A percentile compares a stretch with the other conserved stretches of the same genome.
Conservation (phyloP, 805 yeast genomes). For the Millerozyma miso region DNA sequence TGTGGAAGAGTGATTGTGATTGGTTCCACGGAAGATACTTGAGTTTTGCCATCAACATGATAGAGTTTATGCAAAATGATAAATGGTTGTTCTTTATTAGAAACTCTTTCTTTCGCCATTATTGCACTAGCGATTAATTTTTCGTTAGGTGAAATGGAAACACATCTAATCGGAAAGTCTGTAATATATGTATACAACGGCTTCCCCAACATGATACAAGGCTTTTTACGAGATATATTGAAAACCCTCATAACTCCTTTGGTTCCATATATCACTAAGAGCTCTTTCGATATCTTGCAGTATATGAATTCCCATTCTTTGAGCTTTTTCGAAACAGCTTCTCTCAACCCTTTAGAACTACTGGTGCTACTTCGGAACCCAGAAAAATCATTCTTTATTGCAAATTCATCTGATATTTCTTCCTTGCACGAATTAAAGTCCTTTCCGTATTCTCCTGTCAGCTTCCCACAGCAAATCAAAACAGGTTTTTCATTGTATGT, state of each 20-base stretch:
- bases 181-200: slow-evolving; percentile 67
- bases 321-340: slow-evolving; percentile 22
- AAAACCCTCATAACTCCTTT: slow-evolving; percentile 66
- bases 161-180: slow-evolving; percentile 73
- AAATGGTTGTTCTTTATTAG: slow-evolving; percentile 72
- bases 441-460: slow-evolving; percentile 64
- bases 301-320: slow-evolving; percentile 56
- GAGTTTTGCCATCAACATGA: slow-evolving; percentile 3
- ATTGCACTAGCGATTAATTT: slow-evolving; percentile 72
- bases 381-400: slow-evolving; percentile 27
- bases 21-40: slow-evolving; percentile 42
- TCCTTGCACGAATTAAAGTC: slow-evolving; percentile 36
- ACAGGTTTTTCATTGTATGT: slow-evolving; percentile 35
- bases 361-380: slow-evolving; percentile 6
- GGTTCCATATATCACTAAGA: slow-evolving; percentile 67
- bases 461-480: slow-evolving; percentile 63
- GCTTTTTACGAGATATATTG: slow-evolving; percentile 37
- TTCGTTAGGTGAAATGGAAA: slow-evolving; percentile 65
- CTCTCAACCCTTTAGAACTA: slow-evolving; percentile 2
- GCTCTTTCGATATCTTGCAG: slow-evolving; percentile 55
- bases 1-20: slow-evolving; percentile 79
- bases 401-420: slow-evolving; percentile 17
- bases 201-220: slow-evolving; percentile 43
- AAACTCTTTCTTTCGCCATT: slow-evolving; percentile 68
- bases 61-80: slow-evolving; percentile 51